A percentile compares a stretch with the other conserved stretches of the same genome.
Evolutionary conservation across 106 monocot species (phyloP).

Genomic region (Platanthera zijinensis): DNA sequence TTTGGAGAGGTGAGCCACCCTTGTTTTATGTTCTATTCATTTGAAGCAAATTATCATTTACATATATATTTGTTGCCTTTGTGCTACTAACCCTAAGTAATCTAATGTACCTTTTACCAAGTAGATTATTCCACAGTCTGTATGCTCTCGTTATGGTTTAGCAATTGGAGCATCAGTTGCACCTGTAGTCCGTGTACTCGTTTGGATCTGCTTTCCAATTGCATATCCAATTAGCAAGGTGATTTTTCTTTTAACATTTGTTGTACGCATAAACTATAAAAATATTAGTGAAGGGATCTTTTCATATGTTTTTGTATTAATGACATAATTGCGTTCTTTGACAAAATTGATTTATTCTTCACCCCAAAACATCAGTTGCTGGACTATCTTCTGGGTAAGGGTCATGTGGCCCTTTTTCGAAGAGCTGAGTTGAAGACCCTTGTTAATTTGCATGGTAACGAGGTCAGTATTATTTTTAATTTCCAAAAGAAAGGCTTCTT

Average conservation of each 20-base stretch:
- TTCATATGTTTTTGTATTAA: not conserved
- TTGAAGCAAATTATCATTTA: not conserved
- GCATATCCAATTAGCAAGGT: constrained; percentile 99
- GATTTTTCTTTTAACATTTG: not conserved
- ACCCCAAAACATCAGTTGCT: constrained; percentile 45
- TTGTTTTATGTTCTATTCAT: not conserved
- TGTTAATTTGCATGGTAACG: constrained; percentile 89
- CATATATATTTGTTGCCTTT: not conserved
- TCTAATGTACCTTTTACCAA: not conserved
- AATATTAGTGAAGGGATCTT: not conserved
- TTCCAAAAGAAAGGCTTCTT: not conserved
- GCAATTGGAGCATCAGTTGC: constrained; percentile 83
- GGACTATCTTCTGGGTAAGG: constrained; percentile 72
- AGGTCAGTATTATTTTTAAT: constrained; percentile 32
- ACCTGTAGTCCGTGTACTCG: constrained; percentile 70
- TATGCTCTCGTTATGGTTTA: constrained; percentile 84
- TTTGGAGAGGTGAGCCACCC: constrained; percentile 81
- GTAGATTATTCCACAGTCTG: constrained; percentile 88
- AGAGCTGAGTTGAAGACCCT: constrained; percentile 97
- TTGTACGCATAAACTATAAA: not conserved
- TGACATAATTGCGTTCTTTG: not conserved
- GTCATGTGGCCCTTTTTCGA: constrained; percentile 79
- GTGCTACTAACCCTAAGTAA: not conserved
- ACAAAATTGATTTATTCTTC: not conserved
- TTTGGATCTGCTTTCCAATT: constrained; percentile 87